Conservation (phyloP, 2,329 filamentous ascomycete species). For the Hypoxylon sp. region DNA sequence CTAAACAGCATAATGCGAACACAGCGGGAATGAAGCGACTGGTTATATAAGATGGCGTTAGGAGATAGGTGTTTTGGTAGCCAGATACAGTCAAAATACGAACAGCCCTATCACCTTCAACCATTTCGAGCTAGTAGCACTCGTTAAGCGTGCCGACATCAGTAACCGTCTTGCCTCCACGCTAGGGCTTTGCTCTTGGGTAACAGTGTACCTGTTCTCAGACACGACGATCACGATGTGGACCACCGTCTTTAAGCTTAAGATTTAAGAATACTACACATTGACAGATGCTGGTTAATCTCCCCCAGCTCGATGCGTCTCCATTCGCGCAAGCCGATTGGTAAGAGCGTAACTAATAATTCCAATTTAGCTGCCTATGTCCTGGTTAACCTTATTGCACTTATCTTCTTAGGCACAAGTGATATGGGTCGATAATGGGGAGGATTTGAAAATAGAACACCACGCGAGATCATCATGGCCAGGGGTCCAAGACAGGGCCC, state of each 20-base stretch:
- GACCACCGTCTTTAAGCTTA: slow-evolving; percentile 31
- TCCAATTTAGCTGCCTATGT: neutral
- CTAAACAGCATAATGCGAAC: slow-evolving; percentile 25
- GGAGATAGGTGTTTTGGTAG: slow-evolving; percentile 29
- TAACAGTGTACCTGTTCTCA: slow-evolving; percentile 31
- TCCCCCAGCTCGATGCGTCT: slow-evolving; percentile 21
- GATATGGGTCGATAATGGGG: slow-evolving; percentile 20
- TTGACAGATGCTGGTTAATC: slow-evolving; percentile 17
- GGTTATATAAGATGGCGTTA: slow-evolving; percentile 40
- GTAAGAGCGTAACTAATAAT: slow-evolving; percentile 15
- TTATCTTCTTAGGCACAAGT: neutral
- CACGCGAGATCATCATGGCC: slow-evolving; percentile 24
- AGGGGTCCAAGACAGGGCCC: slow-evolving; percentile 22
- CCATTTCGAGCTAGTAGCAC: slow-evolving; percentile 24
- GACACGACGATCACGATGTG: slow-evolving; percentile 28
- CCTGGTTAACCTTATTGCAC: slow-evolving; percentile 5
- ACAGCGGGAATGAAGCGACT: slow-evolving; percentile 27
- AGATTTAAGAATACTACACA: slow-evolving; percentile 27
- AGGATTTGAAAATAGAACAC: slow-evolving; percentile 42
- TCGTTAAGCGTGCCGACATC: slow-evolving; percentile 10
- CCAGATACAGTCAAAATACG: slow-evolving; percentile 29
- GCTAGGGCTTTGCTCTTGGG: slow-evolving; percentile 27
- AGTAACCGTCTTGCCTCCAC: slow-evolving; percentile 34
- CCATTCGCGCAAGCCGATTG: slow-evolving; percentile 35
- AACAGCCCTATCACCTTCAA: slow-evolving; percentile 39